A percentile compares a stretch with the other conserved stretches of the same genome.
Conservation (phyloP, 129 eudicot genomes). For the Kitagawia praeruptora region DNA sequence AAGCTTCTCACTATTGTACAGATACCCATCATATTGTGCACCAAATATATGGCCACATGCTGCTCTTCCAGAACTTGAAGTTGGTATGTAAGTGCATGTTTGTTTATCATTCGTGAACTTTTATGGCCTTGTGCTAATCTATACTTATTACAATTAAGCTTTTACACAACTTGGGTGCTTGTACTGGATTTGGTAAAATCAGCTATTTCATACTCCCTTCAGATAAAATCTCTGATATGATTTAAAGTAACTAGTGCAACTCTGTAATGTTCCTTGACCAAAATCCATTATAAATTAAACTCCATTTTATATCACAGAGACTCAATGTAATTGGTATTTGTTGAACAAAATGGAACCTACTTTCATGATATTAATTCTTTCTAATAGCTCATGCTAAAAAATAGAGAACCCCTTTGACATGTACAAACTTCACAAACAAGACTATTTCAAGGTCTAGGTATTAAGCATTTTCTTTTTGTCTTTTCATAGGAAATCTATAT, state of each 20-base stretch:
- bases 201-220: too few relatives aligned
- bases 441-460: neutral
- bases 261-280: neutral
- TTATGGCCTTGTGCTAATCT: neutral
- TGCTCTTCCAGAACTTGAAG: conserved; percentile 85
- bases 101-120: neutral
- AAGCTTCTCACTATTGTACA: conserved; percentile 11
- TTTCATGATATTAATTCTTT: neutral
- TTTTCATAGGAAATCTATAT: neutral
- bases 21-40: conserved; percentile 98
- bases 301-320: neutral
- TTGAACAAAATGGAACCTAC: neutral
- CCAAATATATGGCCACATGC: conserved; percentile 78
- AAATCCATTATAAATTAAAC: neutral
- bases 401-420: neutral
- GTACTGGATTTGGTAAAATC: neutral
- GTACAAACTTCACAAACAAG: neutral
- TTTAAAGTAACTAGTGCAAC: neutral
- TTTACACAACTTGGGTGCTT: neutral
- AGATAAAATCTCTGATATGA: neutral
- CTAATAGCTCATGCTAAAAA: neutral
- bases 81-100: conserved; percentile 38
- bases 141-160: neutral
- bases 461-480: neutral
- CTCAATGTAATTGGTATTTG: neutral